Conservation (phyloP, 1,284 basidiomycete species). For the Trichosporon asahii region DNA sequence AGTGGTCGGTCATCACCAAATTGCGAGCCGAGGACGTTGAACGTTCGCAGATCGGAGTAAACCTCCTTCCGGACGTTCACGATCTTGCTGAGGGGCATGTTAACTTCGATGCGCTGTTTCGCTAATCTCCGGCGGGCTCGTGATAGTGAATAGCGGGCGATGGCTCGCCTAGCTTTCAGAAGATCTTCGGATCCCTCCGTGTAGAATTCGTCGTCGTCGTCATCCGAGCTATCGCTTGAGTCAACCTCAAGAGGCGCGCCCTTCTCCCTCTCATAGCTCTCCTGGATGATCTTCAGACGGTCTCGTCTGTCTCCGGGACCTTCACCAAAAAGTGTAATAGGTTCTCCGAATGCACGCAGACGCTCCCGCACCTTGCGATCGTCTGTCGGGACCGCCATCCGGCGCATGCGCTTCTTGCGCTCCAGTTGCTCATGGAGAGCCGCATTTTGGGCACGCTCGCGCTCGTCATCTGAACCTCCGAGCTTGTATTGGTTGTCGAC, state of each 20-base stretch:
- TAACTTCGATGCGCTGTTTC: constrained; percentile 81
- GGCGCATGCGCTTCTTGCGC: constrained; percentile 88
- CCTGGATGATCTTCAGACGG: constrained; percentile 86
- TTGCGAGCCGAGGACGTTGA: constrained; percentile 90
- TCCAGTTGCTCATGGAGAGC: constrained; percentile 87
- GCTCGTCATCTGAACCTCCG: constrained; percentile 50
- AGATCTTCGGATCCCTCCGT: constrained; percentile 84
- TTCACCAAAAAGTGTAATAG: constrained; percentile 96
- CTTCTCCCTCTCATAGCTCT: constrained; percentile 71
- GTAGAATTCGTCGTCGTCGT: constrained; percentile 91
- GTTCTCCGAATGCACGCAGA: constrained; percentile 88
- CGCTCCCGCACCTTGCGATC: constrained; percentile 85
- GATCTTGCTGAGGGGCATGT: constrained; percentile 80
- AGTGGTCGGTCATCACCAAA: constrained; percentile 95
- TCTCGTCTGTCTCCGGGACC: constrained; percentile 72
- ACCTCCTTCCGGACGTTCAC: constrained; percentile 87
- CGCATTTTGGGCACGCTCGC: constrained; percentile 59
- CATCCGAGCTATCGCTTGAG: constrained; percentile 54
- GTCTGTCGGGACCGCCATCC: constrained; percentile 92
- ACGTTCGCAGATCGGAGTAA: constrained; percentile 86
- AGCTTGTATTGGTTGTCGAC: constrained; percentile 50
- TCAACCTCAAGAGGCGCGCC: constrained; percentile 57
- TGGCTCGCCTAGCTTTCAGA: constrained; percentile 71
- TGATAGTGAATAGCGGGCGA: constrained; percentile 88
- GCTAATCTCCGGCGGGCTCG: constrained; percentile 89